Evolutionary conservation across 352 stramenopile species (phyloP), one percentile per base, ranked within the genome.

Genomic region (Globisporangium megalacanthum): DNA sequence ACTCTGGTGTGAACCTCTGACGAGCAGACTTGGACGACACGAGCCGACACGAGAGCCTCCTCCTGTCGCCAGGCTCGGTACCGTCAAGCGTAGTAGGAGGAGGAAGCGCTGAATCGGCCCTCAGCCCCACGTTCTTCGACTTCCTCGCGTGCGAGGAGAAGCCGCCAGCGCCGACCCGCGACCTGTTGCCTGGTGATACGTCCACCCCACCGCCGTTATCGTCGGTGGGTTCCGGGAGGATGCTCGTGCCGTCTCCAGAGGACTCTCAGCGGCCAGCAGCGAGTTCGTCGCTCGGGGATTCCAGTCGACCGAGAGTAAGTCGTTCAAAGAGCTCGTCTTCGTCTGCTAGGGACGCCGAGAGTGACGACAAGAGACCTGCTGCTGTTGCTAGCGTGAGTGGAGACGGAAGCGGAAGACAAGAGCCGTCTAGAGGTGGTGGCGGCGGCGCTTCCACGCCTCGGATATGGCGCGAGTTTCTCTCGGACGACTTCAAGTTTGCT

Each of bases 71-170:
- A 15, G 49, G 31, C 25, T 37, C 19, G 6, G 6, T 37, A 33
- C 14, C 36, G n/a, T 52, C 56, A 53, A 75, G 58, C 67, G 54
- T 57, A 37, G 49, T 1, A 54, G 66, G 19, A 11, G 50, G 35
- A 20, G n/a, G n/a, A 25, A 55, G 19, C 37, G 20, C 67, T 65
- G 25, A 29, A 29, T 52, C 64, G 58, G 83, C 89, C 70, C 79
- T 92, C 54, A 92, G 82, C 41, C 82, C 82, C 0, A 90, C 77
- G 41, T 88, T 92, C 52, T 65, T 92, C 54, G 82, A 90, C 51
- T 85, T 89, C 54, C 63, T 90, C 49, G 77, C 77, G 49, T 75
- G 60, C 58, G 78, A 91, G 55, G 77, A 90, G 56, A 84, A 86
- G 54, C 74, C 65, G 9, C 54, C 73, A 19, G 50, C 64, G 47